Conservation (phyloP, 2,329 filamentous ascomycete genomes). For the Diaporthe batatas region DNA sequence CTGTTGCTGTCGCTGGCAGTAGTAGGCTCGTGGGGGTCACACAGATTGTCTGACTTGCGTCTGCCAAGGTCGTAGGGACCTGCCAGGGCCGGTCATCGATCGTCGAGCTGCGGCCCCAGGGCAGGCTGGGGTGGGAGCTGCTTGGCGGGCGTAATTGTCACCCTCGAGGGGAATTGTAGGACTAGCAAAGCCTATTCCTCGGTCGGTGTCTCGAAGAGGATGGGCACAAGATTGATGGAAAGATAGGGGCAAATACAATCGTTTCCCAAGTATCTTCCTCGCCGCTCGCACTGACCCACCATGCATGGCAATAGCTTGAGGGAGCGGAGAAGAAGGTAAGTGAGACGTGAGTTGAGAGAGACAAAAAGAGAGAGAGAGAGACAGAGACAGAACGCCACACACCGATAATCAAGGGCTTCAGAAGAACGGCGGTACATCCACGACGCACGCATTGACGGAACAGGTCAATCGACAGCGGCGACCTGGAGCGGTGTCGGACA, state of each 20-base stretch:
- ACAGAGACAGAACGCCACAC: no score
- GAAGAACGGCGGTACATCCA: neutral
- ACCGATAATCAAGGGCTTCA: neutral
- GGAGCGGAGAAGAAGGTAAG: neutral
- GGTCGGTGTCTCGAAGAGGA: constrained; percentile 19
- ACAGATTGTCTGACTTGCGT: constrained; percentile 28
- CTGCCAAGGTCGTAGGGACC: constrained; percentile 21
- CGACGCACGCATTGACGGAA: neutral
- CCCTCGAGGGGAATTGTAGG: neutral
- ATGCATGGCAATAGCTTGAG: neutral
- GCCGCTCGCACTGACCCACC: neutral
- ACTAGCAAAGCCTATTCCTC: constrained; percentile 11
- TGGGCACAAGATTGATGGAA: neutral
- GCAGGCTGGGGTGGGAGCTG: constrained; percentile 10
- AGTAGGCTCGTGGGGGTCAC: constrained; percentile 21
- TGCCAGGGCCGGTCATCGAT: constrained; percentile 29
- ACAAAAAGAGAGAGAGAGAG: neutral
- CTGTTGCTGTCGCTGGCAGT: neutral
- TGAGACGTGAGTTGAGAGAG: neutral
- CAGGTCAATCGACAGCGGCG: neutral
- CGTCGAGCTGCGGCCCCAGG: constrained; percentile 11
- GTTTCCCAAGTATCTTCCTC: neutral
- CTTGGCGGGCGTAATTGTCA: neutral
- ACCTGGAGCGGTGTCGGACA: constrained; percentile 14
- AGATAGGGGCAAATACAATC: neutral